Conservation (phyloP, 2,329 filamentous ascomycete species). For the Coniochaeta hoffmannii region DNA sequence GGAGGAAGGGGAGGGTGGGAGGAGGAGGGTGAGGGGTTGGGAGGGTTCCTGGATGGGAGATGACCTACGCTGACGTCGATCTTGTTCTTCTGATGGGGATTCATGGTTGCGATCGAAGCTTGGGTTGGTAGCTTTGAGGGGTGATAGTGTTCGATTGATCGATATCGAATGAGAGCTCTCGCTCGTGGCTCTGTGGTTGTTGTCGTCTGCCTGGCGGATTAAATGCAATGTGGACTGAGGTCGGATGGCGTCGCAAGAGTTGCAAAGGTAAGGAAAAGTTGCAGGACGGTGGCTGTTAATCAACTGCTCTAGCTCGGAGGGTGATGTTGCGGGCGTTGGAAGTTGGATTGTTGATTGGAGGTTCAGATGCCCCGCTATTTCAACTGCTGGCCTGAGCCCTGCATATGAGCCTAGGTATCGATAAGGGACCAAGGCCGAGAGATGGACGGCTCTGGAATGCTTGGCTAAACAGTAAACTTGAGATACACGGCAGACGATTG, state of each 20-base stretch:
- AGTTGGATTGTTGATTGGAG: not conserved
- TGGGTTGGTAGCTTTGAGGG: not conserved
- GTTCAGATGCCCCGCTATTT: not conserved
- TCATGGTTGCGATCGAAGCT: conserved; percentile 51
- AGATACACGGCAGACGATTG: too few relatives aligned
- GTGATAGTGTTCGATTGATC: not conserved
- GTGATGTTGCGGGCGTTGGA: not conserved
- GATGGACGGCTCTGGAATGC: not conserved
- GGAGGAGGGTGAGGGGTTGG: not conserved
- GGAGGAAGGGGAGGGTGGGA: not conserved
- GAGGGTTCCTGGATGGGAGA: too few relatives aligned
- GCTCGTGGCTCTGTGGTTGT: not conserved
- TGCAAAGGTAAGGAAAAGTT: not conserved
- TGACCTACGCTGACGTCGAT: conserved; percentile 82
- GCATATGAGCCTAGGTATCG: not conserved
- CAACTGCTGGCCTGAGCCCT: not conserved
- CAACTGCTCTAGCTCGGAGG: not conserved
- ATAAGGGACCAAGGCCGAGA: not conserved
- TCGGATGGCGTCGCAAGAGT: not conserved
- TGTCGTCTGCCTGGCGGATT: not conserved
- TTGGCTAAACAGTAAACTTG: too few relatives aligned
- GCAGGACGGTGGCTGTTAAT: not conserved
- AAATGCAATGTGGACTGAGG: not conserved
- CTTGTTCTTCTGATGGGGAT: conserved; percentile 98
- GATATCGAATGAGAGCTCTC: not conserved